Conservation (phyloP, 805 yeast species). For the Sugiyamaella boreocaroliniensis region DNA sequence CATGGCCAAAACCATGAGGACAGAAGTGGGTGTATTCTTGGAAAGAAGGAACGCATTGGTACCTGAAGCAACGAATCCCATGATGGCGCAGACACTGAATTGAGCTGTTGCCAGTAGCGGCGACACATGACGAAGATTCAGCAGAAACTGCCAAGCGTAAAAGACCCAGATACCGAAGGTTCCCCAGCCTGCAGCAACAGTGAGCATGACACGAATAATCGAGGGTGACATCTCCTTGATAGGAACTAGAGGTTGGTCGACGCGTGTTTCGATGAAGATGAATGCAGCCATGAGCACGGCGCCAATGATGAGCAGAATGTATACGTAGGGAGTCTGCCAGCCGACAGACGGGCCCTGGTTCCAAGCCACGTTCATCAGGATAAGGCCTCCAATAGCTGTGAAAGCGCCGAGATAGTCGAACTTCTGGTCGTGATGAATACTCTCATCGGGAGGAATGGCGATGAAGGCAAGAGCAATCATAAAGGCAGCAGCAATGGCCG, state of each 20-base stretch:
- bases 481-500: slow-evolving; percentile 36
- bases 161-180: slow-evolving; percentile 67
- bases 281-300: slow-evolving; percentile 39
- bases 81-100: slow-evolving; percentile 31
- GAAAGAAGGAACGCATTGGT: slow-evolving; percentile 8
- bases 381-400: slow-evolving; percentile 52
- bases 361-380: slow-evolving; percentile 62
- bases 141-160: slow-evolving; percentile 48
- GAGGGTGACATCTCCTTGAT: slow-evolving; percentile 39
- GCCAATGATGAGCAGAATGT: slow-evolving; percentile 50
- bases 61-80: slow-evolving; percentile 11
- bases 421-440: slow-evolving; percentile 1
- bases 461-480: slow-evolving; percentile 32
- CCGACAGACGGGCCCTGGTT: slow-evolving; percentile 71
- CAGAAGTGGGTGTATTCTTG: slow-evolving; percentile 2
- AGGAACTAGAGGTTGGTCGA: slow-evolving; percentile 53
- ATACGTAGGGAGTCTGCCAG: slow-evolving; percentile 55
- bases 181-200: slow-evolving; percentile 66
- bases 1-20: slow-evolving; percentile 31
- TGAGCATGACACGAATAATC: slow-evolving; percentile 43
- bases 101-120: slow-evolving; percentile 43
- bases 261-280: slow-evolving; percentile 41
- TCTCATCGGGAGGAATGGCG: slow-evolving; percentile 34
- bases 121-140: slow-evolving; percentile 43
- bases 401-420: slow-evolving; percentile 51